Evolutionary conservation across 2,329 filamentous ascomycete species (phyloP).

Genomic region (Rugonectria rugulosa): DNA sequence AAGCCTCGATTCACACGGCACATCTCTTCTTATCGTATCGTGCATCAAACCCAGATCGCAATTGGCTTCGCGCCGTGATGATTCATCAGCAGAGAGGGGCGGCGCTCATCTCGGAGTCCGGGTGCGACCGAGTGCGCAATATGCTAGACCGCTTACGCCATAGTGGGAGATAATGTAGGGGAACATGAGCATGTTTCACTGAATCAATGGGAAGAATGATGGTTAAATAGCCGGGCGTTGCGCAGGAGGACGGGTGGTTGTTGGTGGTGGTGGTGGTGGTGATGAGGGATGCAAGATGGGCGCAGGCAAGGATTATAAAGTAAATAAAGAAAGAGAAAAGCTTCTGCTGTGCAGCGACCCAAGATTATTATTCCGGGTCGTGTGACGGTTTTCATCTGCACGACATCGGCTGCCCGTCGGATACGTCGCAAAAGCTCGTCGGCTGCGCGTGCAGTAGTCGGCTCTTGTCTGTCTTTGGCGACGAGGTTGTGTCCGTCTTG

Average conservation of each 20-base stretch:
- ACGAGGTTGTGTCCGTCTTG: background rate
- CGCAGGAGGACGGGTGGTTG: background rate
- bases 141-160: constrained; percentile 18
- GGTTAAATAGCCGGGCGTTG: too few species aligned
- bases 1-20: background rate
- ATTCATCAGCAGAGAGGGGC: constrained; percentile 13
- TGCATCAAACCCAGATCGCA: background rate
- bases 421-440: constrained; percentile 11
- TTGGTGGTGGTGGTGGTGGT: background rate
- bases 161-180: background rate
- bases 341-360: too few species aligned
- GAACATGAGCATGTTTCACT: background rate
- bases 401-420: constrained; percentile 13
- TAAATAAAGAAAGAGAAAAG: background rate
- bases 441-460: constrained; percentile 8
- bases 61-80: constrained; percentile 8
- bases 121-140: constrained; percentile 14
- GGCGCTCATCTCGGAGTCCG: constrained; percentile 10
- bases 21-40: background rate
- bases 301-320: background rate
- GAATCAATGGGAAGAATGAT: background rate
- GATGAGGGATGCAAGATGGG: background rate
- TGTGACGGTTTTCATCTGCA: constrained; percentile 10
- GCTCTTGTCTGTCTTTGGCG: background rate
- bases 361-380: constrained; percentile 2